A percentile compares a stretch with the other conserved stretches of the same genome.
Evolutionary conservation across 1,284 basidiomycete genomes (phyloP).

Genomic region (Somion occarium): DNA sequence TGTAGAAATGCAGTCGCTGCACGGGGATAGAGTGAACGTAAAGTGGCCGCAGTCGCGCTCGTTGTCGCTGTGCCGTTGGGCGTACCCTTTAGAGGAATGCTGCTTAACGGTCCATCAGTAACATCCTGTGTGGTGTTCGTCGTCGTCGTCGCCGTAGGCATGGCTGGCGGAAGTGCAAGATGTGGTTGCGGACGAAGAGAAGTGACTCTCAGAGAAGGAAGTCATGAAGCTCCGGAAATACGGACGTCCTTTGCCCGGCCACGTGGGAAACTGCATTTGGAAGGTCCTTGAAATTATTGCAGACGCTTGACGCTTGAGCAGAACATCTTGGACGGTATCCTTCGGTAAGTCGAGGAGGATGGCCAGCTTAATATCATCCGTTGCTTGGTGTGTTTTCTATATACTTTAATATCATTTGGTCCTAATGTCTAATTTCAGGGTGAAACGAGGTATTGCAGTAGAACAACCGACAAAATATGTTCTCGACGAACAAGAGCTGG

Average conservation of each 20-base stretch:
- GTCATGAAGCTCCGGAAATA: background rate
- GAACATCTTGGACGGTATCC: background rate
- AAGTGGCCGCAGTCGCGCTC: conserved; percentile 35
- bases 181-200: background rate
- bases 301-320: background rate
- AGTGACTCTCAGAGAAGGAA: background rate
- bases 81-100: no score
- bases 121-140: background rate
- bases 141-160: conserved; percentile 24
- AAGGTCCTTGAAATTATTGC: background rate
- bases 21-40: conserved; percentile 67
- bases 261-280: background rate
- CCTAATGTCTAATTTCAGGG: conserved; percentile 46
- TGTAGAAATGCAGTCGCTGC: conserved; percentile 74
- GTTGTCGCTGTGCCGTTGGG: conserved; percentile 4
- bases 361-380: conserved; percentile 69
- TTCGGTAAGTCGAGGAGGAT: conserved; percentile 31
- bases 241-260: background rate
- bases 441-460: conserved; percentile 75
- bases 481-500: conserved; percentile 87
- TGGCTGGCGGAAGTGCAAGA: conserved; percentile 1
- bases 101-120: background rate
- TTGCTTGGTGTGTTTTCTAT: conserved; percentile 35
- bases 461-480: conserved; percentile 85
- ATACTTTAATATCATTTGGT: background rate